phyloP scores from a whole-genome alignment of 345 rosid species.

The Crucihimalaya himalaica region DNA sequence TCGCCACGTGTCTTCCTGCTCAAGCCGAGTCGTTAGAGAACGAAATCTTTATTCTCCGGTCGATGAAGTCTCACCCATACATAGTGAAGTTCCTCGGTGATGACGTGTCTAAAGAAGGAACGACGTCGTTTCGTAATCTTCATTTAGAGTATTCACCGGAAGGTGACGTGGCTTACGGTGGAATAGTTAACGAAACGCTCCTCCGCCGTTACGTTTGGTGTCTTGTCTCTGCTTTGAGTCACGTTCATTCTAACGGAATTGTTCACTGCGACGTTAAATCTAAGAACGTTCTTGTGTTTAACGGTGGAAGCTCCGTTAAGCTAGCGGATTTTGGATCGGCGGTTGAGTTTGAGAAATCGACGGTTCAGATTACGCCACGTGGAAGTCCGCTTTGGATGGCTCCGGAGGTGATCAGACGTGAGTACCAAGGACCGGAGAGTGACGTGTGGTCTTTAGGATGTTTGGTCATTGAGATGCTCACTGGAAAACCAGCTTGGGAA shows the following conservation, averaged over 20 bases:
- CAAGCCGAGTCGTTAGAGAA: constrained; percentile 55
- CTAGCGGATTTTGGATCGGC: constrained; percentile 87
- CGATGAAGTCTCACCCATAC: constrained; percentile 49
- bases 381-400: constrained; percentile 97
- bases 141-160: constrained; percentile 65
- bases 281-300: constrained; percentile 55
- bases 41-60: constrained; percentile 57
- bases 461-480: constrained; percentile 72
- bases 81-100: constrained; percentile 58
- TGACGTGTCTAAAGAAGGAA: constrained; percentile 46
- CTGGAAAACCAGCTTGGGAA: constrained; percentile 76
- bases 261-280: constrained; percentile 86
- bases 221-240: constrained; percentile 57
- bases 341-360: not conserved
- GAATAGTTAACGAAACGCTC: constrained; percentile 40
- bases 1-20: constrained; percentile 39
- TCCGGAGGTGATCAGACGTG: constrained; percentile 75
- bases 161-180: constrained; percentile 57
- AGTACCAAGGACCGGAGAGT: constrained; percentile 73
- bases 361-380: constrained; percentile 46
- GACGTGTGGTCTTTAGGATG: constrained; percentile 88
- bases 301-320: constrained; percentile 44
- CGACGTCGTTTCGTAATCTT: constrained; percentile 55
- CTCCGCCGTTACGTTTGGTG: constrained; percentile 55
- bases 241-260: constrained; percentile 58